Conservation (phyloP, 768 basidiomycete species). For the Mycena floridula region DNA sequence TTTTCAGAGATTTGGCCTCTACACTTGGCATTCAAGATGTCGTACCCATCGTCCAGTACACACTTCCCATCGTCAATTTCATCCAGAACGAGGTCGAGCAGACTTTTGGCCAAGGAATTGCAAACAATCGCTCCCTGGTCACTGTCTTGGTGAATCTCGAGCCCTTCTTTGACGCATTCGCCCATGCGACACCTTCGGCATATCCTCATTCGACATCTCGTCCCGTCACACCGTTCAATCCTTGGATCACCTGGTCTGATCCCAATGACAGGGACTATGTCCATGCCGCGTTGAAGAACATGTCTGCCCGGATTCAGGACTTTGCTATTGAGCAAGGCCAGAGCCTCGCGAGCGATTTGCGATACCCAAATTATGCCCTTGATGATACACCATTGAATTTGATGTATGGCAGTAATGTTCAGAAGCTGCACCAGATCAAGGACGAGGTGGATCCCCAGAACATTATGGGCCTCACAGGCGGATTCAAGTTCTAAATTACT, state of each 20-base stretch:
- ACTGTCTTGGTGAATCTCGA: constrained; percentile 16
- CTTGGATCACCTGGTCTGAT: constrained; percentile 30
- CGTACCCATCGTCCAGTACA: not conserved
- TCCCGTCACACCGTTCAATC: constrained; percentile 20
- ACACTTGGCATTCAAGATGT: not conserved
- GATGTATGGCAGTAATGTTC: constrained; percentile 31
- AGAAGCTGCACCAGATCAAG: constrained; percentile 22
- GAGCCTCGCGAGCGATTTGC: constrained; percentile 18
- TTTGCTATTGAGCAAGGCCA: constrained; percentile 17
- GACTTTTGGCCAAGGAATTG: constrained; percentile 18
- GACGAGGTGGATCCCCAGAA: constrained; percentile 30
- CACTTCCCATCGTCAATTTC: constrained; percentile 16
- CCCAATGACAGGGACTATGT: constrained; percentile 22
- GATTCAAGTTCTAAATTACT: constrained; percentile 34
- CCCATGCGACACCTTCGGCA: constrained; percentile 18
- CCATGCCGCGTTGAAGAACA: constrained; percentile 18
- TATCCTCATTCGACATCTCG: constrained; percentile 31
- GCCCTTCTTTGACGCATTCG: constrained; percentile 22
- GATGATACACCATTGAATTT: constrained; percentile 28
- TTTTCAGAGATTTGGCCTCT: not conserved
- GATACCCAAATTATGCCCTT: constrained; percentile 38
- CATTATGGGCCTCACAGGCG: constrained; percentile 39
- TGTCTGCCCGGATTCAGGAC: constrained; percentile 22
- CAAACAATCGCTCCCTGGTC: not conserved
- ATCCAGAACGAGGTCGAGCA: constrained; percentile 18